Conservation (phyloP, 352 stramenopile species). For the Hyaloperonospora arabidopsidis region DNA sequence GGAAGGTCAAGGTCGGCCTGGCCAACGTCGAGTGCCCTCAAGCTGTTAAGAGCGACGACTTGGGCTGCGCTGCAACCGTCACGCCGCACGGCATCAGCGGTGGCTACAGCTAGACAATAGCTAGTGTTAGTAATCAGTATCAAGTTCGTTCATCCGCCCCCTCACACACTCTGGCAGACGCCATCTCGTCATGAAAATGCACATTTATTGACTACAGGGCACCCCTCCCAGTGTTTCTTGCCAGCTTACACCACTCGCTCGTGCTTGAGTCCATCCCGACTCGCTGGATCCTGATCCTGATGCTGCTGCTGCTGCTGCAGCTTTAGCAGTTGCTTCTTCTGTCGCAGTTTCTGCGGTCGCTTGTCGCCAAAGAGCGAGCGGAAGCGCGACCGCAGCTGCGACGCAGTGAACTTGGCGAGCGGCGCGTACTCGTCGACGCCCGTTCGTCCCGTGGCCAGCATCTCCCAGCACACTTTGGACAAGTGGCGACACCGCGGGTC, state of each 20-base stretch:
- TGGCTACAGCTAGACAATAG: no score
- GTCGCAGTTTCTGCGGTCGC: constrained; percentile 54
- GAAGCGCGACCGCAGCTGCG: constrained; percentile 69
- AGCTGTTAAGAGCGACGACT: constrained; percentile 16
- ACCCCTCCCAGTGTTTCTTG: not conserved
- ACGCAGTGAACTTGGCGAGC: constrained; percentile 66
- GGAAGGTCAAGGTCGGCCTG: constrained; percentile 57
- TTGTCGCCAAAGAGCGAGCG: constrained; percentile 74
- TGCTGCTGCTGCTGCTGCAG: constrained; percentile 40
- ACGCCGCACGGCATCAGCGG: constrained; percentile 6
- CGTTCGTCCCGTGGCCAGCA: constrained; percentile 58
- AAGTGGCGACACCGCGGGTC: constrained; percentile 63
- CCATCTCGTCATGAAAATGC: no score
- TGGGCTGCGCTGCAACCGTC: constrained; percentile 14
- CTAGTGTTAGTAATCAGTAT: no score
- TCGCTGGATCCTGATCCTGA: constrained; percentile 19
- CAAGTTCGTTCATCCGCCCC: no score
- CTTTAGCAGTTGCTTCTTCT: constrained; percentile 60
- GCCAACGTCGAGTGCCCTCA: constrained; percentile 34
- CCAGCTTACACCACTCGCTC: constrained; percentile 24
- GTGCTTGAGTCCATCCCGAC: constrained; percentile 21
- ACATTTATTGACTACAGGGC: no score
- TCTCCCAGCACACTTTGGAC: constrained; percentile 76
- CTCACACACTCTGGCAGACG: no score
- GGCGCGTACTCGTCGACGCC: constrained; percentile 65